Evolutionary conservation across 1,284 basidiomycete genomes (phyloP), one percentile per base, ranked within the genome.

Genomic region (Pseudozyma flocculosa): DNA sequence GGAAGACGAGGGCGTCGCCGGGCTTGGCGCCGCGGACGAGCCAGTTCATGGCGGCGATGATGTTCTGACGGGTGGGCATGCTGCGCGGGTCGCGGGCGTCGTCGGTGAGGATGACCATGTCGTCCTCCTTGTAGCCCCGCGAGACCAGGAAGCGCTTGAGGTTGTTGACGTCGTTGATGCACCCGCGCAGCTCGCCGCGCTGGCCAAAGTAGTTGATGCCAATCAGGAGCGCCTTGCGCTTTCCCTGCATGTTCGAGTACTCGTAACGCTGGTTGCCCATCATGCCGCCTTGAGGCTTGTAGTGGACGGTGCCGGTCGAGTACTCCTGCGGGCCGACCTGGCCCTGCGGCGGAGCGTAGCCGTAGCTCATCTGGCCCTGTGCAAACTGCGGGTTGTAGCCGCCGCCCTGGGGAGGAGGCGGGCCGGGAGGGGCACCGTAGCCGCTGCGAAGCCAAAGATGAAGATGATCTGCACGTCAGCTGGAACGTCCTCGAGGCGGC

Each of bases 41-140:
- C 76, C 76, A 78, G 52, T 78, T 63, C 73, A 78, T 78, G 24
- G 76, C 76, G 14, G 71, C 70, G 24, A 70, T 73, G 60, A 78
- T 78, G 70, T 78, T 78, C 32, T 68, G 69, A 7, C 76, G 58
- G 22, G 76, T 78, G 2, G 76, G 76, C 29, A 74, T 68, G 39
- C 73, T 75, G 41, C 72, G 65, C 29, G 60, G 47, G 45, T 78
- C 68, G 15, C 54, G 45, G 34, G 66, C 54, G 38, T 67, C 64
- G 40, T 78, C 76, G n/a, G 74, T 75, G 11, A 78, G 54, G 14
- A 78, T 54, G 30, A 78, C 76, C 73, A 78, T 78, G 53, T 78
- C 76, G 34, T 78, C 73, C 23, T 62, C 57, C 50, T 70, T 63
- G 66, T 77, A 77, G 18, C 75, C 74, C n/a, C 68, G 68, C 49